A percentile compares a stretch with the other conserved stretches of the same genome.
Conservation (phyloP, 345 rosid genomes). For the Rhodomyrtus tomentosa region DNA sequence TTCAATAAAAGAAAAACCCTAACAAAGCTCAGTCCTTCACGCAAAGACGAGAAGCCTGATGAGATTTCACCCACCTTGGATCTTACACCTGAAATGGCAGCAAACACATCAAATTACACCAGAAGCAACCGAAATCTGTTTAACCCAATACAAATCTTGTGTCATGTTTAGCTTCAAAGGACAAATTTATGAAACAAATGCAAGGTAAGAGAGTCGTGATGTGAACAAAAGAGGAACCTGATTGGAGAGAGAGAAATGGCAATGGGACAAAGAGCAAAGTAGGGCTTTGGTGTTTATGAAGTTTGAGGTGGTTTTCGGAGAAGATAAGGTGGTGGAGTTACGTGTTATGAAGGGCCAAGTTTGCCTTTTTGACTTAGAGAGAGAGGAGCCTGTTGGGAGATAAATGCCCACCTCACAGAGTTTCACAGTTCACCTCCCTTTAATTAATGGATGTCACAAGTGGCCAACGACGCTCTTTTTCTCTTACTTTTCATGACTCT, state of each 20-base stretch:
- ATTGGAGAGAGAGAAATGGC: not conserved
- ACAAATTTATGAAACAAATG: not conserved
- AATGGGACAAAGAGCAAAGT: not conserved
- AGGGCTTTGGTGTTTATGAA: not conserved
- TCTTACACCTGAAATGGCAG: not conserved
- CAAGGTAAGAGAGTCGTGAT: not conserved
- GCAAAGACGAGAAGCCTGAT: constrained; percentile 3
- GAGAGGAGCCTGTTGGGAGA: not conserved
- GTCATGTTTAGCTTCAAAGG: not conserved
- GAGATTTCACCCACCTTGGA: not conserved
- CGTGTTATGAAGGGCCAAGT: not conserved
- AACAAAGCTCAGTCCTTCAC: not conserved
- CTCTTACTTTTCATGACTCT: constrained; percentile 9
- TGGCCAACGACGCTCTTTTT: constrained; percentile 1
- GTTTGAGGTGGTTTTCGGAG: not conserved
- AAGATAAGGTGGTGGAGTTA: not conserved
- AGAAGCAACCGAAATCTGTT: not conserved
- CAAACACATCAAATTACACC: not conserved
- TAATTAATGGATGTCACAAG: constrained; percentile 10
- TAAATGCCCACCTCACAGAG: not conserved
- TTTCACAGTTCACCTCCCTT: constrained; percentile 2
- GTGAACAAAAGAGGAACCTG: not conserved
- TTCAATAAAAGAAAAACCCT: not conserved
- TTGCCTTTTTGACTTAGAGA: not conserved
- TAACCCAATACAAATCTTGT: not conserved